Conservation (phyloP, 2,329 filamentous ascomycete species). For the Exophiala bonariae region DNA sequence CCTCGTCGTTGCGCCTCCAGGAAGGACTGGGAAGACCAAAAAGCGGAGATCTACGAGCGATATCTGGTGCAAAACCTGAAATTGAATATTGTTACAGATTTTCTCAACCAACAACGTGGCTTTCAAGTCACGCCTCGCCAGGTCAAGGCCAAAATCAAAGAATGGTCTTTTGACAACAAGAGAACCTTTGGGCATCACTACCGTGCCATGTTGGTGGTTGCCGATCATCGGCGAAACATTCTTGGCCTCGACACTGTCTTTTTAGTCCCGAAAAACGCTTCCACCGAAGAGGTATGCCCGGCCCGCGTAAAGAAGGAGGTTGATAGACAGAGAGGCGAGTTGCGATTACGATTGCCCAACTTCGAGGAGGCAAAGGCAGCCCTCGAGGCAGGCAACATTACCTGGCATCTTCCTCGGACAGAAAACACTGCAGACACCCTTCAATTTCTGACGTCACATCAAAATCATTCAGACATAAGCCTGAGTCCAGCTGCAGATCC, state of each 20-base stretch:
- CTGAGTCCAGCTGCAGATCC: too few relatives aligned
- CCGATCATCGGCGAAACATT: constrained; percentile 2
- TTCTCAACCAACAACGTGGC: constrained; percentile 7
- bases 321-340: constrained; percentile 17
- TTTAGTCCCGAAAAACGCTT: constrained; percentile 16
- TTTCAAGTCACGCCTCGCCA: constrained; percentile 19
- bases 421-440: too few relatives aligned
- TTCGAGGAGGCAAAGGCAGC: constrained; percentile 10
- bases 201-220: constrained; percentile 18
- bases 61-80: constrained; percentile 21
- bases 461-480: too few relatives aligned
- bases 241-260: constrained; percentile 11
- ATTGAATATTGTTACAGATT: constrained; percentile 9
- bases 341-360: constrained; percentile 2
- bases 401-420: too few relatives aligned
- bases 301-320: constrained; percentile 23
- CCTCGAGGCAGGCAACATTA: not conserved
- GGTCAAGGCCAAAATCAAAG: constrained; percentile 21
- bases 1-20: constrained; percentile 8
- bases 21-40: constrained; percentile 20
- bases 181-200: constrained; percentile 19
- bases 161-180: constrained; percentile 23
- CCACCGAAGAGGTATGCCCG: constrained; percentile 4
- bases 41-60: constrained; percentile 9
- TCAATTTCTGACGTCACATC: too few relatives aligned